A percentile compares a stretch with the other conserved stretches of the same genome.
Evolutionary conservation across 768 basidiomycete species (phyloP).

Genomic region (Imleria badia): DNA sequence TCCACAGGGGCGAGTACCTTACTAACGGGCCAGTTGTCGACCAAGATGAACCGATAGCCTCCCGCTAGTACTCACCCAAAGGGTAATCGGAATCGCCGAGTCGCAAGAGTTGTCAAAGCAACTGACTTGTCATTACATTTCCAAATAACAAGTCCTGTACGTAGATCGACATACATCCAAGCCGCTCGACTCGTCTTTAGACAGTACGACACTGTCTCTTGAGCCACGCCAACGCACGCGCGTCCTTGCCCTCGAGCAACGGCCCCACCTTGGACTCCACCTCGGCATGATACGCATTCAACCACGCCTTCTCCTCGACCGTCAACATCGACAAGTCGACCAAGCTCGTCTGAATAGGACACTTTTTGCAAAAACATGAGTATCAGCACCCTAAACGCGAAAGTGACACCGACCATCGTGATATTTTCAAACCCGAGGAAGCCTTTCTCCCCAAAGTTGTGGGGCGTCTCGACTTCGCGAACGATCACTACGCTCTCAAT

Average conservation of each 20-base stretch:
- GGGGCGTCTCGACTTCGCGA: slow-evolving; percentile 63
- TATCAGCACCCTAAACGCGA: not conserved
- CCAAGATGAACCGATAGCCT: too few species aligned
- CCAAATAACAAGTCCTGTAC: not conserved
- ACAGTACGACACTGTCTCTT: slow-evolving; percentile 17
- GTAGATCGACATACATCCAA: not conserved
- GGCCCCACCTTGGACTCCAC: slow-evolving; percentile 53
- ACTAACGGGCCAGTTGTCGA: too few species aligned
- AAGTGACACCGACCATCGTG: slow-evolving; percentile 65
- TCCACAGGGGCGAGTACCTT: too few species aligned
- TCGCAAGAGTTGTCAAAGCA: too few species aligned
- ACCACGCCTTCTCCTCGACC: slow-evolving; percentile 72
- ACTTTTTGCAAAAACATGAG: slow-evolving; percentile 33
- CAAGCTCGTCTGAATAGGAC: slow-evolving; percentile 86
- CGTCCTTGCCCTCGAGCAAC: slow-evolving; percentile 46
- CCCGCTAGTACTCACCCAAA: too few species aligned
- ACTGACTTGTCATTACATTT: too few species aligned
- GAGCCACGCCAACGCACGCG: slow-evolving; percentile 26
- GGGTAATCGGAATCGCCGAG: too few species aligned
- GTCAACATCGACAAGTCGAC: slow-evolving; percentile 64
- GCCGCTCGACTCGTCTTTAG: not conserved
- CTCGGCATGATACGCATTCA: slow-evolving; percentile 82
- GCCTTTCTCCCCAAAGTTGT: slow-evolving; percentile 78
- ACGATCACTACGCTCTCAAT: slow-evolving; percentile 90
- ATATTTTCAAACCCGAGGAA: slow-evolving; percentile 85